A percentile compares a stretch with the other conserved stretches of the same genome.
These are phyloP conservation scores for Curvularia eragrostidis DNA, from an alignment of 2,329 filamentous ascomycete genomes.

Conservation along the genomic window DNA sequence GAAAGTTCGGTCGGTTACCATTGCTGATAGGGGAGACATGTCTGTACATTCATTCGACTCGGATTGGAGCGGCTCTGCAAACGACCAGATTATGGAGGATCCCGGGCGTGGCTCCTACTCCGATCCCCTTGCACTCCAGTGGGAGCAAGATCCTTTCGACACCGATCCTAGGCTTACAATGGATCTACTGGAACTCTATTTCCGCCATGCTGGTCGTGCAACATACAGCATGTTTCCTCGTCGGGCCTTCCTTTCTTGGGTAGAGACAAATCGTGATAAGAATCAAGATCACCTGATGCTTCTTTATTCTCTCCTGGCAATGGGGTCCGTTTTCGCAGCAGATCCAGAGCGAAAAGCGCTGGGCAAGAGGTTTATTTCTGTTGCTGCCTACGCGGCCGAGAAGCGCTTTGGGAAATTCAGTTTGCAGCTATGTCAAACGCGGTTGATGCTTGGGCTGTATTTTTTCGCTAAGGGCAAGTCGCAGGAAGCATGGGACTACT, in stretches of 20 bases:
- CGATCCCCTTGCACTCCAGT: slow-evolving; percentile 49
- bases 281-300: slow-evolving; percentile 64
- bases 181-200: slow-evolving; percentile 63
- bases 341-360: slow-evolving; percentile 54
- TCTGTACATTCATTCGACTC: slow-evolving; percentile 45
- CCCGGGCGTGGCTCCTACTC: slow-evolving; percentile 41
- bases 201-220: slow-evolving; percentile 62
- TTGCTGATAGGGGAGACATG: slow-evolving; percentile 38
- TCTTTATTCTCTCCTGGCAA: slow-evolving; percentile 65
- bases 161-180: slow-evolving; percentile 58
- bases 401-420: slow-evolving; percentile 60
- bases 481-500: slow-evolving; percentile 68
- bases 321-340: slow-evolving; percentile 63
- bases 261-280: slow-evolving; percentile 57
- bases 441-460: slow-evolving; percentile 71
- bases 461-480: slow-evolving; percentile 67
- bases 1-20: slow-evolving; percentile 34
- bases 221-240: slow-evolving; percentile 65
- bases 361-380: slow-evolving; percentile 58
- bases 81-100: slow-evolving; percentile 38
- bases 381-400: slow-evolving; percentile 65
- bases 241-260: slow-evolving; percentile 62
- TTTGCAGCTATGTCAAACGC: slow-evolving; percentile 70
- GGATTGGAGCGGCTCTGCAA: slow-evolving; percentile 43
- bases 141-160: slow-evolving; percentile 62